Evolutionary conservation across 2,329 filamentous ascomycete species (phyloP).

Genomic region (Rhinocladiella similis): DNA sequence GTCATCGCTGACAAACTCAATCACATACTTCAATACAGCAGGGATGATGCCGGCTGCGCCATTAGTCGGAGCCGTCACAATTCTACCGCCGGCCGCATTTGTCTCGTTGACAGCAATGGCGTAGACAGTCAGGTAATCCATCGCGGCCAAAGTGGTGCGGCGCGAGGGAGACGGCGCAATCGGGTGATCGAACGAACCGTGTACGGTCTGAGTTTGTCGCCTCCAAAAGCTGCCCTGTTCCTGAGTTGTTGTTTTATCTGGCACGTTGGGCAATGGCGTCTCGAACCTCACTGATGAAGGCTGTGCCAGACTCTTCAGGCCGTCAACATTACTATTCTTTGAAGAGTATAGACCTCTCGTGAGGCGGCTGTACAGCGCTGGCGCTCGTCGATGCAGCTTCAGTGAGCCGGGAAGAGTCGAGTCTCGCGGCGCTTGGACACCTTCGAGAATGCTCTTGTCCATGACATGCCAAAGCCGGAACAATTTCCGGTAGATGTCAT

Average conservation of each 20-base stretch:
- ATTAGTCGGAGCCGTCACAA: slow-evolving; percentile 4
- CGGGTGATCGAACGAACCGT: slow-evolving; percentile 22
- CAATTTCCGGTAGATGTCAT: slow-evolving; percentile 22
- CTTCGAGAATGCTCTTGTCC: slow-evolving; percentile 26
- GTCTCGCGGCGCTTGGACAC: slow-evolving; percentile 21
- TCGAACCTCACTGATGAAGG: too few species aligned
- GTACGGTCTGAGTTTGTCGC: slow-evolving; percentile 1
- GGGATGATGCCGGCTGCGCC: slow-evolving; percentile 26
- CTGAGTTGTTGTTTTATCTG: too few species aligned
- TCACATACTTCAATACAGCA: slow-evolving; percentile 24
- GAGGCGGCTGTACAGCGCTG: slow-evolving; percentile 23
- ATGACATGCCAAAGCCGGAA: slow-evolving; percentile 26
- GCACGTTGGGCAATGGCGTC: too few species aligned
- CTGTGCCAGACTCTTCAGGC: too few species aligned
- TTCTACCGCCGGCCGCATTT: slow-evolving; percentile 4
- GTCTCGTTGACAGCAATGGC: slow-evolving; percentile 28
- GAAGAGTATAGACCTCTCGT: slow-evolving; percentile 25
- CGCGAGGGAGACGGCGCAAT: slow-evolving; percentile 18
- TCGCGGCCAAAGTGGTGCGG: slow-evolving; percentile 22
- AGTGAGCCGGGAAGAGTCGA: slow-evolving; percentile 22
- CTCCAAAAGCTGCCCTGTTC: too few species aligned
- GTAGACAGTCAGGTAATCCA: slow-evolving; percentile 26
- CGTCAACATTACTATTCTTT: background rate
- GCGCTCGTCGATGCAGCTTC: slow-evolving; percentile 23
- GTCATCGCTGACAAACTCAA: slow-evolving; percentile 26